phyloP scores from a whole-genome alignment of 495 filamentous ascomycete genomes.

The Parathielavia appendiculata region DNA sequence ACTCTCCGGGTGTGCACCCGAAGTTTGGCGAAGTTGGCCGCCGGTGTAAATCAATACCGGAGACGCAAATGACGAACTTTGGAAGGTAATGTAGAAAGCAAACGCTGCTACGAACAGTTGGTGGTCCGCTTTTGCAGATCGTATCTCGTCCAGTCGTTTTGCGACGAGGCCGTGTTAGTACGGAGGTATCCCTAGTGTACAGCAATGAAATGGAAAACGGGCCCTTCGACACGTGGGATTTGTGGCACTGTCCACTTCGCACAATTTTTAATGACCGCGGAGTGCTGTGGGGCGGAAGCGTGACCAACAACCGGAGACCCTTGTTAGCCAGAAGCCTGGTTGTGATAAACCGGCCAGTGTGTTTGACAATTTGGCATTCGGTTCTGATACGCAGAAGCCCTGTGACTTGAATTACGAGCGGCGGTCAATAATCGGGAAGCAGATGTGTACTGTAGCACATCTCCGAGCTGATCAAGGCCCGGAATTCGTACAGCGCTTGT shows the following conservation, averaged over 20 bases:
- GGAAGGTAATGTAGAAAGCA: background rate
- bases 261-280: background rate
- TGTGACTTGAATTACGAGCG: too few species aligned
- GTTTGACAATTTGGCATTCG: background rate
- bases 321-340: background rate
- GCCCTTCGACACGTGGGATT: background rate
- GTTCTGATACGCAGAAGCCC: too few species aligned
- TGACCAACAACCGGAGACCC: background rate
- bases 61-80: background rate
- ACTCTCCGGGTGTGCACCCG: background rate
- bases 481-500: background rate
- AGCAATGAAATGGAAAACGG: background rate
- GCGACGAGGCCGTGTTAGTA: background rate
- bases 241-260: background rate
- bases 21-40: background rate
- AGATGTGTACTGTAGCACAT: too few species aligned
- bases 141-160: conserved; percentile 17
- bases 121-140: background rate
- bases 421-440: too few species aligned
- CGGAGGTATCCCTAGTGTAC: too few species aligned
- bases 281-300: conserved; percentile 4
- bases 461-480: too few species aligned
- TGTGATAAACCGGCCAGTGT: too few species aligned
- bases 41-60: background rate
- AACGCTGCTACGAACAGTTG: background rate